phyloP scores from a whole-genome alignment of 2,329 filamentous ascomycete genomes.

The Colletotrichum magnum region DNA sequence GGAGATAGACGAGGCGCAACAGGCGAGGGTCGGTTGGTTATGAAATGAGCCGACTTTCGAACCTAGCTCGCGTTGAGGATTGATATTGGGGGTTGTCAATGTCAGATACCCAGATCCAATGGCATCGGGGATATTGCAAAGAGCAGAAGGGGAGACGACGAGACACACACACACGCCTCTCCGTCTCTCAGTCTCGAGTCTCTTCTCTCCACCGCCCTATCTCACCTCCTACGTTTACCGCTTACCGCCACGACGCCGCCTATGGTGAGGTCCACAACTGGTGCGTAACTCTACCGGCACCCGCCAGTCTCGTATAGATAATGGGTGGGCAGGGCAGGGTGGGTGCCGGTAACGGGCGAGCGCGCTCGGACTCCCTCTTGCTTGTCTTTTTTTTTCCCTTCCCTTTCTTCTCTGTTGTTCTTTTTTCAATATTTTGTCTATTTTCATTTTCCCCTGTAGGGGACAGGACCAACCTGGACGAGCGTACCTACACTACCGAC shows the following conservation, averaged over 20 bases:
- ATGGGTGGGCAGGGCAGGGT: slow-evolving; percentile 14
- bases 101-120: background rate
- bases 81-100: no score
- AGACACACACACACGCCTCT: background rate
- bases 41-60: background rate
- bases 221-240: background rate
- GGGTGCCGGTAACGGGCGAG: slow-evolving; percentile 9
- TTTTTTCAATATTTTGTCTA: background rate
- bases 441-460: background rate
- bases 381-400: background rate
- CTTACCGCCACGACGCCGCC: background rate
- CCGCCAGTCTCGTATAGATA: slow-evolving; percentile 32
- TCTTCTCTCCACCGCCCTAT: background rate
- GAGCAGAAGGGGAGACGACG: background rate
- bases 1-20: background rate
- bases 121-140: background rate
- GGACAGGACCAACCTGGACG: background rate
- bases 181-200: no score
- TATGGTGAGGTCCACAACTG: slow-evolving; percentile 9
- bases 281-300: slow-evolving; percentile 12
- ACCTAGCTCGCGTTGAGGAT: background rate
- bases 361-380: slow-evolving; percentile 11
- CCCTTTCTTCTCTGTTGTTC: slow-evolving; percentile 8
- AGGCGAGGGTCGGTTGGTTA: slow-evolving; percentile 7
- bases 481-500: background rate